Evolutionary conservation across 495 filamentous ascomycete species (phyloP).

Genomic region (Pseudomonodictys pantanalensis): DNA sequence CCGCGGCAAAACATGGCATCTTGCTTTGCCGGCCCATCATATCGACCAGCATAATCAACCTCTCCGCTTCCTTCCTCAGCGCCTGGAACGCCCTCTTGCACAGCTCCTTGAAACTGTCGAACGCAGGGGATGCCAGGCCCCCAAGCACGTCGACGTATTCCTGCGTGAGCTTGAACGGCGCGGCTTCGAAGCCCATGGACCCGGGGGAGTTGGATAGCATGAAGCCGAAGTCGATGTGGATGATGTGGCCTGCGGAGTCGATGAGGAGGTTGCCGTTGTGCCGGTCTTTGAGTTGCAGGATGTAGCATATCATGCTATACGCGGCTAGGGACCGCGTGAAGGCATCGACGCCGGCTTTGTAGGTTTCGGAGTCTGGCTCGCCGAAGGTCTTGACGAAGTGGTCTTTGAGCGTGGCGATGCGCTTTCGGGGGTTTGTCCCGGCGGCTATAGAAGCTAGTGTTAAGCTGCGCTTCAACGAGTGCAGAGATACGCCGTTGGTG

Average conservation of each 20-base stretch:
- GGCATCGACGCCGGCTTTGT: conserved; percentile 62
- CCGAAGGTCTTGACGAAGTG: conserved; percentile 76
- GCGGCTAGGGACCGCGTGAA: conserved; percentile 69
- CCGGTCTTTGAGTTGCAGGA: conserved; percentile 75
- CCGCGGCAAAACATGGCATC: conserved; percentile 73
- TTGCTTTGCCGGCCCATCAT: conserved; percentile 73
- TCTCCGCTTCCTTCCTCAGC: conserved; percentile 65
- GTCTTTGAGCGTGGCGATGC: conserved; percentile 70
- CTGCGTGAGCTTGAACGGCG: conserved; percentile 74
- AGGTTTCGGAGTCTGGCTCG: conserved; percentile 56
- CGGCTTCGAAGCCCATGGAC: conserved; percentile 72
- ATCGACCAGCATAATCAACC: conserved; percentile 67
- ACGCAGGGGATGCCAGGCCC: conserved; percentile 59
- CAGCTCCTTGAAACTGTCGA: conserved; percentile 63
- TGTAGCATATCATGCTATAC: conserved; percentile 72
- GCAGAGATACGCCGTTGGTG: conserved; percentile 72
- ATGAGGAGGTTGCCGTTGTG: conserved; percentile 79
- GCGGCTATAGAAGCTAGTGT: conserved; percentile 65
- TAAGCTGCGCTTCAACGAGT: conserved; percentile 71
- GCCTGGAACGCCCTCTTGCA: conserved; percentile 77
- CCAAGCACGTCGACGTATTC: conserved; percentile 76
- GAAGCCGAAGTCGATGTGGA: conserved; percentile 81
- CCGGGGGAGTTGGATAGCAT: conserved; percentile 79
- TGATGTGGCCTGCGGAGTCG: conserved; percentile 74
- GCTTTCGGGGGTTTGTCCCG: conserved; percentile 61